Percentiles rank a stretch among this genome's conserved stretches.
These are phyloP conservation scores for Pyrus communis DNA, from an alignment of 306 rosid genomes.

Conservation along the genomic window DNA sequence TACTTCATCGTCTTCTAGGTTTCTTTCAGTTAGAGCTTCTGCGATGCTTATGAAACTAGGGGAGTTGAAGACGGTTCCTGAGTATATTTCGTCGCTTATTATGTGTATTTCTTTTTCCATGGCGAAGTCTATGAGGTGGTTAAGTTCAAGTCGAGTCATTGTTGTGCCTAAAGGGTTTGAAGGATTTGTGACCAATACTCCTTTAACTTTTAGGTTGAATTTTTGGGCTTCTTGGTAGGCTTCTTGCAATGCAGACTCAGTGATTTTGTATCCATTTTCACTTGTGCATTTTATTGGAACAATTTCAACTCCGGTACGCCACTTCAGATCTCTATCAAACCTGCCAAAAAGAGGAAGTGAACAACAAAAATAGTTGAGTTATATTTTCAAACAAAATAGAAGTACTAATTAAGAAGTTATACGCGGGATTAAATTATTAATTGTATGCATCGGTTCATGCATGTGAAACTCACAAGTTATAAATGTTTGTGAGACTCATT, in stretches of 20 bases:
- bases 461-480: background rate
- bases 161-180: conserved; percentile 86
- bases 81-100: conserved; percentile 78
- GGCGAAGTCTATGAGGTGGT: conserved; percentile 46
- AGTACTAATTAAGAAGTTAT: background rate
- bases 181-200: conserved; percentile 69
- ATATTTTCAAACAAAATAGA: background rate
- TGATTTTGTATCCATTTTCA: conserved; percentile 68
- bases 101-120: conserved; percentile 38
- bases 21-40: conserved; percentile 27
- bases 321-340: conserved; percentile 79
- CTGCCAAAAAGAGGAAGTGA: conserved; percentile 22
- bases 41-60: conserved; percentile 44
- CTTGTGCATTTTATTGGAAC: conserved; percentile 72
- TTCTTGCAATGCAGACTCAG: conserved; percentile 39
- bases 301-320: conserved; percentile 70
- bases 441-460: background rate
- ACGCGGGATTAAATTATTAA: background rate
- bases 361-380: background rate
- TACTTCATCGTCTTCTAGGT: background rate
- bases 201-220: conserved; percentile 52
- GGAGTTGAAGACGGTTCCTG: conserved; percentile 55
- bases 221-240: conserved; percentile 48
- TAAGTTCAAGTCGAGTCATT: conserved; percentile 41
- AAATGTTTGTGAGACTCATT: background rate